Conservation (phyloP, 2,329 filamentous ascomycete species). For the Colletotrichum tabaci region DNA sequence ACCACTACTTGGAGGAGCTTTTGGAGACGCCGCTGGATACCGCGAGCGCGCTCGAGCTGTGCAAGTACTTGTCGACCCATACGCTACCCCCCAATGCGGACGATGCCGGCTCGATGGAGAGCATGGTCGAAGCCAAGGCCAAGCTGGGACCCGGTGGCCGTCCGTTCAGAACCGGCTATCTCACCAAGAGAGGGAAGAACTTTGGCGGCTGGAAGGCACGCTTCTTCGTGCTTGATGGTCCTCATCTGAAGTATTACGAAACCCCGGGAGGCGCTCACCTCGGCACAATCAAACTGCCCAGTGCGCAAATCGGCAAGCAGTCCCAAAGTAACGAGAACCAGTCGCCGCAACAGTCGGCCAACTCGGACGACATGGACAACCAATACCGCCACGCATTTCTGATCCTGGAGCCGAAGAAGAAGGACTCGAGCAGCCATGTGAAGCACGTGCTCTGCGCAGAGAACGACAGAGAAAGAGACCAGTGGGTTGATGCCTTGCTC, state of each 20-base stretch:
- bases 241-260: constrained; percentile 89
- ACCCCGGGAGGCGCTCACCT: constrained; percentile 90
- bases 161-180: constrained; percentile 86
- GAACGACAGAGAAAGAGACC: constrained; percentile 91
- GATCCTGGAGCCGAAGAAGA: constrained; percentile 95
- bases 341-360: constrained; percentile 69
- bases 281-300: constrained; percentile 92
- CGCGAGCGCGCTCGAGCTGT: constrained; percentile 83
- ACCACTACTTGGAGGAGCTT: constrained; percentile 87
- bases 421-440: constrained; percentile 89
- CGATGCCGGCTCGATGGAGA: constrained; percentile 60
- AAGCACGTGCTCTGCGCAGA: constrained; percentile 97
- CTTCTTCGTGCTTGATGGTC: constrained; percentile 73
- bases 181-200: constrained; percentile 98
- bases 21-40: constrained; percentile 87
- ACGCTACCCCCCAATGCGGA: constrained; percentile 74
- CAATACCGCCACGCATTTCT: constrained; percentile 98
- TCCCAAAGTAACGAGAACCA: constrained; percentile 75
- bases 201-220: constrained; percentile 98
- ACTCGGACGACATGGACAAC: constrained; percentile 85
- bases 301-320: constrained; percentile 95
- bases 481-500: constrained; percentile 92
- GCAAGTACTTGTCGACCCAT: constrained; percentile 85
- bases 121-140: constrained; percentile 50
- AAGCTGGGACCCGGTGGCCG: constrained; percentile 74